Evolutionary conservation across 768 basidiomycete species (phyloP), one percentile per base, ranked within the genome.

Genomic region (Imleria badia): DNA sequence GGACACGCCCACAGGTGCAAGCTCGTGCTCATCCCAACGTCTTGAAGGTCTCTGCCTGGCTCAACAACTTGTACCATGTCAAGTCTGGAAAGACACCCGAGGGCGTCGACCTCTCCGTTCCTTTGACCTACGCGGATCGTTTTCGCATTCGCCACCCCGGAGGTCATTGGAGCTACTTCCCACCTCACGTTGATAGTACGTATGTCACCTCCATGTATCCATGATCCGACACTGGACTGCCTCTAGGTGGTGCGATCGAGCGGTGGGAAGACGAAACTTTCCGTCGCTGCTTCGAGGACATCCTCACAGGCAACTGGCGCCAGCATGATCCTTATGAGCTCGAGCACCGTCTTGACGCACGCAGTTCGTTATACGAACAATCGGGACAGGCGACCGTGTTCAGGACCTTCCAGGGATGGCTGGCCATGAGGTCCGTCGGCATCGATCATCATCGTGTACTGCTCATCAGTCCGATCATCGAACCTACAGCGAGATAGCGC

Each of bases 331-430:
- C 86, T 5, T 89, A 83, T 58, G 83, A 83, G 33, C 72, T 87
- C 5, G 77, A 78, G 39, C 77, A 80, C 33, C 77, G 87, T 36
- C 69, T 89, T 26, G 67, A 81, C 52, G 89, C 87, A 1, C 72
- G 79, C 34, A 83, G 74, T 45, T 86, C 86, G 19, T 61, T 91
- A 52, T 89, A 89, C 68, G 77, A 82, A 38, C 75, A 78, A 15
- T 76, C 78, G 6, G 77, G 74, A 52, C 83, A 81, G 68, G 76
- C 79, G 22, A 81, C 68, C 52, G 75, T 82, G 8, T 82, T 84
- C 64, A 73, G 81, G 48, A 82, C 84, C 3, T 91, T 85, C 74
- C 89, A 90, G 61, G 88, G 87, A n/a, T 91, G 88, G 89, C 67
- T 87, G 14, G 78, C 86, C 2, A 75, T 87, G 75, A 85, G 82